Conservation (phyloP, 2,329 filamentous ascomycete genomes). For the Zopfia rhizophila region DNA sequence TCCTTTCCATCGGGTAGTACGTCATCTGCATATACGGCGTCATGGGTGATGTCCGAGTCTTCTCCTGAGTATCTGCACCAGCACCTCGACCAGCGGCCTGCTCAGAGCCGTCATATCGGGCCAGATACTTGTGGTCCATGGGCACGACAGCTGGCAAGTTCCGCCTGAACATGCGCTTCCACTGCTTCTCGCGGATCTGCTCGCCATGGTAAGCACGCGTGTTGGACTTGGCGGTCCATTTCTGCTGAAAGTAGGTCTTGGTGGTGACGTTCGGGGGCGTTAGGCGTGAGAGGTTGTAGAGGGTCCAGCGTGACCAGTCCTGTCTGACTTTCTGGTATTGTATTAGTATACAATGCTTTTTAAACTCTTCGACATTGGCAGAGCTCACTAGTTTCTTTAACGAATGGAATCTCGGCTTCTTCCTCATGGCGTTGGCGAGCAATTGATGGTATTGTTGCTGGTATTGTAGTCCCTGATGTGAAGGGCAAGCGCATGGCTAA, state of each 20-base stretch:
- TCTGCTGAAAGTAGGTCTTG: constrained; percentile 93
- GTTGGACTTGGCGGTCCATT: constrained; percentile 90
- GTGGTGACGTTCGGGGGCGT: constrained; percentile 50
- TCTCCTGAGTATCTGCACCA: constrained; percentile 60
- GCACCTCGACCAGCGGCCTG: constrained; percentile 85
- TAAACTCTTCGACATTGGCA: too few species aligned
- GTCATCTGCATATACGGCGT: constrained; percentile 98
- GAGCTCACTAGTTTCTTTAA: constrained; percentile 71
- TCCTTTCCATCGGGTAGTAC: constrained; percentile 88
- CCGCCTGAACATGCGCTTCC: constrained; percentile 90
- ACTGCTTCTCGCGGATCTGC: constrained; percentile 90
- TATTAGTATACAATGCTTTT: background rate
- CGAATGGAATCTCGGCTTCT: constrained; percentile 69
- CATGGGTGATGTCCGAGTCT: constrained; percentile 49
- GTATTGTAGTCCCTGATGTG: background rate
- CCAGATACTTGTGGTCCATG: constrained; percentile 84
- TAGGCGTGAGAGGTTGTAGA: constrained; percentile 82
- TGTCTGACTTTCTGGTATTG: constrained; percentile 82
- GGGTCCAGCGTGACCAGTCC: constrained; percentile 97
- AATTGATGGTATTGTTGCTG: constrained; percentile 19
- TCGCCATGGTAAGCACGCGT: constrained; percentile 93
- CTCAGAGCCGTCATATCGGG: constrained; percentile 81
- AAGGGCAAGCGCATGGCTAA: too few species aligned
- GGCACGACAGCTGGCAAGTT: constrained; percentile 84
- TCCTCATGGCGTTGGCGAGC: constrained; percentile 53